These are phyloP conservation scores for Parascedosporium putredinis DNA, from an alignment of 2,329 filamentous ascomycete genomes.

Conservation along the genomic window DNA sequence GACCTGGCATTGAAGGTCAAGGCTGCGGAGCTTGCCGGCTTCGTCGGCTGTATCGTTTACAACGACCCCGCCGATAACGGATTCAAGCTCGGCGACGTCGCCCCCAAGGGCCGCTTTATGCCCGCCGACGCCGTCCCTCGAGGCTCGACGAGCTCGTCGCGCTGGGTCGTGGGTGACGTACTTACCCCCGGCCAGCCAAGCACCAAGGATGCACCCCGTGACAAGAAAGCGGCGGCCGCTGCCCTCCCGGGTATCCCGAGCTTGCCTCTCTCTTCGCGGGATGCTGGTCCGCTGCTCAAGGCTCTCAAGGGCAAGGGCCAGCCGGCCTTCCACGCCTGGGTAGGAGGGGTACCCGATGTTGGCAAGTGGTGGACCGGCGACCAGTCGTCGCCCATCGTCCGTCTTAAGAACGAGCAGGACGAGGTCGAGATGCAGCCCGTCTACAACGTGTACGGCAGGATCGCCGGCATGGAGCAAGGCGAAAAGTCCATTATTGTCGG, in stretches of 20 bases:
- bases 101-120: slow-evolving; percentile 70
- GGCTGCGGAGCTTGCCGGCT: slow-evolving; percentile 77
- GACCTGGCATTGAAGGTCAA: slow-evolving; percentile 78
- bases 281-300: slow-evolving; percentile 71
- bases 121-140: slow-evolving; percentile 74
- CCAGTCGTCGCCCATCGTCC: slow-evolving; percentile 61
- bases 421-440: slow-evolving; percentile 74
- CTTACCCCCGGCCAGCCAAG: slow-evolving; percentile 81
- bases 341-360: slow-evolving; percentile 64
- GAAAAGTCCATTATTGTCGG: slow-evolving; percentile 82
- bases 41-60: slow-evolving; percentile 81
- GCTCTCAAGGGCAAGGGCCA: slow-evolving; percentile 66
- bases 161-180: slow-evolving; percentile 81
- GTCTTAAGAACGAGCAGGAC: slow-evolving; percentile 78
- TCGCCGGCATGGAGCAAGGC: slow-evolving; percentile 72
- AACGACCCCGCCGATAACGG: slow-evolving; percentile 82
- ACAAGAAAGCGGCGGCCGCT: slow-evolving; percentile 58
- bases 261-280: slow-evolving; percentile 78
- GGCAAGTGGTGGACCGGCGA: slow-evolving; percentile 80
- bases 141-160: slow-evolving; percentile 69
- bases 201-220: slow-evolving; percentile 51
- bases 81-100: slow-evolving; percentile 60
- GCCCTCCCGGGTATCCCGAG: slow-evolving; percentile 79
- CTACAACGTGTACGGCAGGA: slow-evolving; percentile 82
- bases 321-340: slow-evolving; percentile 59